These are phyloP conservation scores for Curvularia hawaiiensis DNA, from an alignment of 2,329 filamentous ascomycete species.

Conservation along the genomic window DNA sequence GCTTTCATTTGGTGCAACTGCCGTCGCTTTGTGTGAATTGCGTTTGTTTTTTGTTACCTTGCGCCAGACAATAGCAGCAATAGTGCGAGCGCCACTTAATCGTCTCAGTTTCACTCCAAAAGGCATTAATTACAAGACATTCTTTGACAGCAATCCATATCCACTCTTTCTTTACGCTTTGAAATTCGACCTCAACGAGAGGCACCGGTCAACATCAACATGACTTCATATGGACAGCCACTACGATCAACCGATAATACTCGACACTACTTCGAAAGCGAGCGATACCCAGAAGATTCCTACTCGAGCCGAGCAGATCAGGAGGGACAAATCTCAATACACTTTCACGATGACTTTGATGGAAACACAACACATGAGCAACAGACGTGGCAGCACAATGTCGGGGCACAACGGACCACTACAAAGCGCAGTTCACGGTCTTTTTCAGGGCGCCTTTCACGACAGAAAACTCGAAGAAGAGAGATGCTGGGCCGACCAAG, in stretches of 20 bases:
- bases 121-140: conserved; percentile 30
- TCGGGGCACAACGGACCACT: conserved; percentile 34
- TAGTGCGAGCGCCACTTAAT: conserved; percentile 35
- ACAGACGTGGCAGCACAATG: conserved; percentile 21
- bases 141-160: conserved; percentile 9
- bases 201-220: conserved; percentile 14
- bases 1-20: conserved; percentile 11
- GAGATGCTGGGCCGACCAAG: conserved; percentile 64
- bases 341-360: conserved; percentile 25
- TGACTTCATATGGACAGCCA: conserved; percentile 28
- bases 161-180: conserved; percentile 15
- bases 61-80: conserved; percentile 24
- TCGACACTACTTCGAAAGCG: conserved; percentile 6
- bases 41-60: conserved; percentile 15
- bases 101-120: conserved; percentile 37
- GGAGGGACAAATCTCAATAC: conserved; percentile 36
- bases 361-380: conserved; percentile 5
- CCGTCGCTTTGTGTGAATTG: conserved; percentile 18
- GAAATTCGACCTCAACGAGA: conserved; percentile 4
- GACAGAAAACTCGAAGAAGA: conserved; percentile 62
- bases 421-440: conserved; percentile 42
- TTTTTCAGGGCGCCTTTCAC: conserved; percentile 43
- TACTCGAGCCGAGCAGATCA: conserved; percentile 24
- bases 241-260: conserved; percentile 15
- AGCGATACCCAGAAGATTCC: background rate